Base-by-base conservation (phyloP, 805 yeast species). In the Starmera quercuum region DNA sequence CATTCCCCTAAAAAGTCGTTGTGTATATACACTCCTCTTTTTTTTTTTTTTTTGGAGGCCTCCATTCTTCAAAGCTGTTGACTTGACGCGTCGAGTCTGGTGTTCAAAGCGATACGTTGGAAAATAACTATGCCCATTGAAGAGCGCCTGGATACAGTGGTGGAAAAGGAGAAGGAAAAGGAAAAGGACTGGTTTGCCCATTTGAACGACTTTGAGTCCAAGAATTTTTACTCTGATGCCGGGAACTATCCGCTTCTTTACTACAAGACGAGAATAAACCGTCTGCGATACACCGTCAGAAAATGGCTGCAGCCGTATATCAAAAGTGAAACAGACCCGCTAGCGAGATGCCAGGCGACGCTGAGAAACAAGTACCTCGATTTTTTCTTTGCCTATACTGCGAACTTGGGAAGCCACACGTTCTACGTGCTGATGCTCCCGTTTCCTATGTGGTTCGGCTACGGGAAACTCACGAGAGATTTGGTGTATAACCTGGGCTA, bases 351-450 rank as follows among this genome's bases (percentile, higher is more conserved):
- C 38, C 98, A 90, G 61, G 34, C 47, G 4, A 30, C 37, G 5
- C 47, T 64, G 10, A 64, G 95, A 37, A 53, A 58, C 25, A 66
- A 75, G 2, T 32, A 55, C 13, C 56, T 78, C 33, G 97, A 88
- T 58, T 49, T 65, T 18, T 92, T 82, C 49, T 90, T 90, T 58
- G 82, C 94, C 7, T 75, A 84, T 66, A 73, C 95, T 4, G 95
- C 97, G 13, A 78, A 82, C 46, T 64, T 92, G 41, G 98, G 96
- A 0, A 75, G 95, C 5, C 98, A 90, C 58, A 85, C 96, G 0
- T 92, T 92, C 54, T 90, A 90, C 54, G 95, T 92, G 31, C 54
- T 90, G 31, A 77, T 85, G 76, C 67, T 90, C 24, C 98, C 98
- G 1, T 53, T 83, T 8, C 84, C 92, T 10, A 66, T 75, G 22